These are phyloP conservation scores for Yamadazyma sp. DNA, from an alignment of 1,139 yeast genomes.

Conservation along the genomic window DNA sequence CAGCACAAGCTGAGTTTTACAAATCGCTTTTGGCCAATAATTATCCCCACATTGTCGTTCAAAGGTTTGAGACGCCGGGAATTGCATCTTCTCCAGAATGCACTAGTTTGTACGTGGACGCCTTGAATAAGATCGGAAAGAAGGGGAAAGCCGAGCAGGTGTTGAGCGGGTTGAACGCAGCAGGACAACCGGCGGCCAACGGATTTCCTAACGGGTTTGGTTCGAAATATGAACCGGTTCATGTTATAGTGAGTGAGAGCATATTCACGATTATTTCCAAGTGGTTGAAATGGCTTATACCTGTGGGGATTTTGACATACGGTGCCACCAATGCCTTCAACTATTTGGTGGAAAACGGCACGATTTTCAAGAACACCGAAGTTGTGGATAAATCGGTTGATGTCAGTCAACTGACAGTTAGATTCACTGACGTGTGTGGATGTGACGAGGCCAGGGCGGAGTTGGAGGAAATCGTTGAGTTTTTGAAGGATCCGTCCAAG, in stretches of 20 bases:
- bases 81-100: slow-evolving; percentile 81
- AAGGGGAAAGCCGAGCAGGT: slow-evolving; percentile 71
- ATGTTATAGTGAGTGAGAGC: slow-evolving; percentile 86
- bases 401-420: slow-evolving; percentile 82
- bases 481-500: slow-evolving; percentile 91
- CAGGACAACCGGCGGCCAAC: slow-evolving; percentile 19
- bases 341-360: slow-evolving; percentile 80
- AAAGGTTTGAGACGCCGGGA: slow-evolving; percentile 89
- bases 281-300: slow-evolving; percentile 89
- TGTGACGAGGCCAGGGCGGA: slow-evolving; percentile 98
- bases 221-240: slow-evolving; percentile 71
- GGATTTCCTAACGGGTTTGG: slow-evolving; percentile 43
- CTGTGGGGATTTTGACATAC: slow-evolving; percentile 70
- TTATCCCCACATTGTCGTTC: slow-evolving; percentile 90
- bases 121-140: slow-evolving; percentile 75
- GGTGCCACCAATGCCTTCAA: slow-evolving; percentile 76
- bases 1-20: slow-evolving; percentile 80
- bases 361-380: slow-evolving; percentile 75
- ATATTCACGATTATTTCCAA: slow-evolving; percentile 73
- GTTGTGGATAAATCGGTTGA: slow-evolving; percentile 78
- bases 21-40: slow-evolving; percentile 66
- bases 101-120: slow-evolving; percentile 73
- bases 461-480: slow-evolving; percentile 94
- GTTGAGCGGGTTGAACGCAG: slow-evolving; percentile 28
- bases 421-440: slow-evolving; percentile 92